A percentile compares a stretch with the other conserved stretches of the same genome.
phyloP scores from a whole-genome alignment of 306 rosid genomes.

The Castanospermum australe region DNA sequence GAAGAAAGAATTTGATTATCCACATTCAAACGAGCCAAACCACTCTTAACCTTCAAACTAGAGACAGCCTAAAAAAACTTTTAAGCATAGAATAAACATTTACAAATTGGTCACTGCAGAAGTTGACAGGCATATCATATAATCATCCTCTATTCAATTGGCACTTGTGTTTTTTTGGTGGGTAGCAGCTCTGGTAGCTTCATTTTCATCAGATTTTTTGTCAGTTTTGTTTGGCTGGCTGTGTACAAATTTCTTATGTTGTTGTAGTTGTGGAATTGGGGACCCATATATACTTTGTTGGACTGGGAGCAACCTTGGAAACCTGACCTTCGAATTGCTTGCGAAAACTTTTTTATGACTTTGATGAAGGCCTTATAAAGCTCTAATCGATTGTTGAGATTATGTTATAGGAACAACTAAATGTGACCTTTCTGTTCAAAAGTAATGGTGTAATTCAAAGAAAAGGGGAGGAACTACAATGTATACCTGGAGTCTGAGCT shows the following conservation, averaged over 20 bases:
- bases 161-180: no score
- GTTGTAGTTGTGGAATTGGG: neutral
- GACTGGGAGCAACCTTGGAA: neutral
- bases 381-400: neutral
- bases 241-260: neutral
- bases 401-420: neutral
- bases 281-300: neutral
- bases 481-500: neutral
- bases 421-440: neutral
- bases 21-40: no score
- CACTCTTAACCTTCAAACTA: no score
- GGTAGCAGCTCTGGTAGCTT: neutral
- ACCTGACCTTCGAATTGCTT: neutral
- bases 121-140: no score
- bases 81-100: no score
- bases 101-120: no score
- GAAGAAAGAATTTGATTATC: no score
- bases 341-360: neutral
- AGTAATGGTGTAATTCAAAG: neutral
- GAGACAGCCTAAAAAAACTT: no score
- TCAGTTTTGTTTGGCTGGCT: neutral
- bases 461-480: neutral
- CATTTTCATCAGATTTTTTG: neutral
- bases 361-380: neutral
- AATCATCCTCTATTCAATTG: no score